A percentile compares a stretch with the other conserved stretches of the same genome.
Evolutionary conservation across 2,329 filamentous ascomycete genomes (phyloP).

Genomic region (Xylaria sp.): DNA sequence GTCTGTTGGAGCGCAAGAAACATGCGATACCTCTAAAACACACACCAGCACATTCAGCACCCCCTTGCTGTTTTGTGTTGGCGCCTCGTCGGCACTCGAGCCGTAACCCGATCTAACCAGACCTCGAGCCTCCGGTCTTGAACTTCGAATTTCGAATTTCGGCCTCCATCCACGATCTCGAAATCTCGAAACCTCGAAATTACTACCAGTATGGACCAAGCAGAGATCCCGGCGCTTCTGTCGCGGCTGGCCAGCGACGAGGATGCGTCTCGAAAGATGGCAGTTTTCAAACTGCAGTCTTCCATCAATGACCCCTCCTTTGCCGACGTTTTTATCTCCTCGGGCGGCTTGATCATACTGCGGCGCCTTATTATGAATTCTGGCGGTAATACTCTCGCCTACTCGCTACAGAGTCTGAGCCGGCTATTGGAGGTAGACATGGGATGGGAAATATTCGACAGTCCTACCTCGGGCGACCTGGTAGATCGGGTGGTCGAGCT

Average conservation of each 20-base stretch:
- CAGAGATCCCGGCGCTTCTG: constrained; percentile 72
- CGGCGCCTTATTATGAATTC: constrained; percentile 85
- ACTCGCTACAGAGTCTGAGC: constrained; percentile 89
- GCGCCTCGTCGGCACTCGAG: constrained; percentile 6
- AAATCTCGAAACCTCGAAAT: neutral
- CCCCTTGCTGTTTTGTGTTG: constrained; percentile 7
- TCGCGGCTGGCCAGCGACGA: constrained; percentile 74
- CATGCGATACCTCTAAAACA: constrained; percentile 26
- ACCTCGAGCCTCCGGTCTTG: neutral
- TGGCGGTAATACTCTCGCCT: constrained; percentile 93
- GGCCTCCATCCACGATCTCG: neutral
- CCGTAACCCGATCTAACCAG: neutral
- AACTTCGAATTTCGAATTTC: neutral
- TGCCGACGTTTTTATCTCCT: constrained; percentile 93
- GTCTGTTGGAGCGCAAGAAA: neutral
- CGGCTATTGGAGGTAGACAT: constrained; percentile 94
- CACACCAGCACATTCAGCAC: constrained; percentile 20
- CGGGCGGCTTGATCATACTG: constrained; percentile 84
- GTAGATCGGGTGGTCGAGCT: constrained; percentile 85
- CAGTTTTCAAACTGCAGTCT: constrained; percentile 95
- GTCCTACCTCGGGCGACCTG: constrained; percentile 69
- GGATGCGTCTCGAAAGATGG: constrained; percentile 97
- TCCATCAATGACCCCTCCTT: constrained; percentile 97
- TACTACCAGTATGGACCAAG: constrained; percentile 66
- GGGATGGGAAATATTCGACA: constrained; percentile 90